These are phyloP conservation scores for Malania oleifera DNA, from an alignment of 164 flowering plant genomes.

Conservation along the genomic window DNA sequence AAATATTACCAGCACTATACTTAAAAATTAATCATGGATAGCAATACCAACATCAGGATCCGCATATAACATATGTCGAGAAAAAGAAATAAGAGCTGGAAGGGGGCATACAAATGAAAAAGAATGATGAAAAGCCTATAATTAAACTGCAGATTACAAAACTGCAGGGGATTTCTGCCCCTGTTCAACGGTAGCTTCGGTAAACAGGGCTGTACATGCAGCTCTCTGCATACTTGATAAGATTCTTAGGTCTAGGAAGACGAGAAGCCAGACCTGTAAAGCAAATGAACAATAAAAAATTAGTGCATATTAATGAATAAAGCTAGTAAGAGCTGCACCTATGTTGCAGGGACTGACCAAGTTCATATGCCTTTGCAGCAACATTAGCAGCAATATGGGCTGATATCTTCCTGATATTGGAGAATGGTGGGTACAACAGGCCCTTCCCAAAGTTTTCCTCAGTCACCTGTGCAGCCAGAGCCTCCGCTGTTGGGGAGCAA, in stretches of 20 bases:
- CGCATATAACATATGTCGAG: background rate
- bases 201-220: slow-evolving; percentile 72
- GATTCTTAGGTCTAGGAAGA: slow-evolving; percentile 55
- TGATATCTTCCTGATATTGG: slow-evolving; percentile 60
- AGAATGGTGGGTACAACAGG: slow-evolving; percentile 59
- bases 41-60: background rate
- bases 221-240: slow-evolving; percentile 58
- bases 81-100: background rate
- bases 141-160: background rate
- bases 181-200: slow-evolving; percentile 39
- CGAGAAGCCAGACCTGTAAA: slow-evolving; percentile 54
- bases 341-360: slow-evolving; percentile 32
- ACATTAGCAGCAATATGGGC: slow-evolving; percentile 65
- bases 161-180: background rate
- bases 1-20: background rate
- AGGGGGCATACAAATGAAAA: background rate
- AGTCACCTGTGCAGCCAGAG: slow-evolving; percentile 52
- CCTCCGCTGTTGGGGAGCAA: slow-evolving; percentile 43
- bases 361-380: slow-evolving; percentile 65
- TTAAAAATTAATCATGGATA: background rate
- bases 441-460: slow-evolving; percentile 52
- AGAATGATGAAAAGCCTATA: background rate
- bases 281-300: background rate
- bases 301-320: background rate
- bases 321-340: background rate